Base-by-base conservation (phyloP, 2,329 filamentous ascomycete genomes). In the Coniochaeta sp. region DNA sequence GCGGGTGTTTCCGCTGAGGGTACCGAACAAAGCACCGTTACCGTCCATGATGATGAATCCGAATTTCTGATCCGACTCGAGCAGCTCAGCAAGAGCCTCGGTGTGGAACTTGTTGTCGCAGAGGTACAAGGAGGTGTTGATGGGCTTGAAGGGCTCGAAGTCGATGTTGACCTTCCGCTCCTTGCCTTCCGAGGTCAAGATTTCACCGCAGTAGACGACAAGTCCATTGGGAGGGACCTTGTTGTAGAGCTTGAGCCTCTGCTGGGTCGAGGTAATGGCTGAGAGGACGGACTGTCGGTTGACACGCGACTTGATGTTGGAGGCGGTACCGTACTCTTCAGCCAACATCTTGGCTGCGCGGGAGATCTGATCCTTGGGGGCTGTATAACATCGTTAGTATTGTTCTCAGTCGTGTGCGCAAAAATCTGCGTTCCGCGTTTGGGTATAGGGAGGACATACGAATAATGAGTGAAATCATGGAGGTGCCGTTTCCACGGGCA, bases 71-170 rank as follows among this genome's bases (percentile, higher is more conserved):
- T 99, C 94, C 16, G 92, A 96, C 75, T 99, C 94, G 60, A 99
- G 86, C 65, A 99, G 82, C 76, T 99, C 94, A 59, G 91, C 94
- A 60, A 99, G 77, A 16, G 94, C 92, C 73, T 99, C 94, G 53
- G 94, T 99, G 70, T 99, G 94, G 74, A 99, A 99, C 69, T 99
- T 99, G 81, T 99, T 99, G 83, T 99, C 94, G 76, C 94, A 99
- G 55, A 99, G 89, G 71, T 99, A 99, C 46, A 99, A 82, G 42
- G 95, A 99, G 31, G 94, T 99, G 74, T 99, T 99, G 83, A 99
- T 99, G 55, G 94, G 94, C 81, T 99, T 99, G 82, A 99, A 99
- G 28, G 94, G 94, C 75, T 99, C 94, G 70, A 99, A 99, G 69
- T 99, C 95, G 70, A 99, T 99, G 74, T 99, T 99, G 78, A 99